phyloP scores from a whole-genome alignment of 352 stramenopile species.

The Pythium grandisporangium region DNA sequence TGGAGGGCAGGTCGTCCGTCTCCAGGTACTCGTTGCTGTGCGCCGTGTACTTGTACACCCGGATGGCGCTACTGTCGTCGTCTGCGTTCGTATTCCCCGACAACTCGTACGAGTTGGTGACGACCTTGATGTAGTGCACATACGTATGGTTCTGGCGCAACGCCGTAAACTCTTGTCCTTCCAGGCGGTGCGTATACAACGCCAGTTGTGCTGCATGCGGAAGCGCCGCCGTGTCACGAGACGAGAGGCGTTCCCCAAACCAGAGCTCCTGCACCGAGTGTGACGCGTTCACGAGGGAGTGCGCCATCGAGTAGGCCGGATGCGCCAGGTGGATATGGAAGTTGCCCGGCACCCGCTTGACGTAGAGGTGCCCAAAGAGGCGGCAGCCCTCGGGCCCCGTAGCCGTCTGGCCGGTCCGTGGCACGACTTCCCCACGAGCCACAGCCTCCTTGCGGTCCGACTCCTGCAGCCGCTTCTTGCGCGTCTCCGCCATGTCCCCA shows the following conservation, averaged over 20 bases:
- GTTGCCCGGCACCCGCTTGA: slow-evolving; percentile 94
- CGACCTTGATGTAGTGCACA: slow-evolving; percentile 99
- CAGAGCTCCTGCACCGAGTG: slow-evolving; percentile 96
- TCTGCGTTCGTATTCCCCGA: too few species aligned
- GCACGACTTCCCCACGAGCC: slow-evolving; percentile 48
- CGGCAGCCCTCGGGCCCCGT: slow-evolving; percentile 69
- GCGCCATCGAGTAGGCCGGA: slow-evolving; percentile 87
- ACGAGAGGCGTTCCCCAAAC: slow-evolving; percentile 85
- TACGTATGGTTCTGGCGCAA: slow-evolving; percentile 94
- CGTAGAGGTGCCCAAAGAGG: slow-evolving; percentile 70
- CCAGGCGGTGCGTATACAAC: slow-evolving; percentile 91
- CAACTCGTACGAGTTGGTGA: slow-evolving; percentile 89
- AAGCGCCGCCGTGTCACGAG: slow-evolving; percentile 52
- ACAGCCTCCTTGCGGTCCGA: slow-evolving; percentile 86
- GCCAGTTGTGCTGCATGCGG: slow-evolving; percentile 85
- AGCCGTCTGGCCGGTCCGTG: too few species aligned
- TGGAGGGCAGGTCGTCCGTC: slow-evolving; percentile 72
- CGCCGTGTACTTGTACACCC: slow-evolving; percentile 87
- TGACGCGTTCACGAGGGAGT: slow-evolving; percentile 87
- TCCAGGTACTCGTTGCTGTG: slow-evolving; percentile 86
- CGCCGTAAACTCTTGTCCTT: slow-evolving; percentile 87
- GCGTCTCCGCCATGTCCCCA: slow-evolving; percentile 57
- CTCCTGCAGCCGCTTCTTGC: slow-evolving; percentile 92
- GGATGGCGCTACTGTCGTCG: slow-evolving; percentile 38
- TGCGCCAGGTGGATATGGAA: slow-evolving; percentile 98